phyloP scores from a whole-genome alignment of 257 asterid genomes.

The Avicennia marina region DNA sequence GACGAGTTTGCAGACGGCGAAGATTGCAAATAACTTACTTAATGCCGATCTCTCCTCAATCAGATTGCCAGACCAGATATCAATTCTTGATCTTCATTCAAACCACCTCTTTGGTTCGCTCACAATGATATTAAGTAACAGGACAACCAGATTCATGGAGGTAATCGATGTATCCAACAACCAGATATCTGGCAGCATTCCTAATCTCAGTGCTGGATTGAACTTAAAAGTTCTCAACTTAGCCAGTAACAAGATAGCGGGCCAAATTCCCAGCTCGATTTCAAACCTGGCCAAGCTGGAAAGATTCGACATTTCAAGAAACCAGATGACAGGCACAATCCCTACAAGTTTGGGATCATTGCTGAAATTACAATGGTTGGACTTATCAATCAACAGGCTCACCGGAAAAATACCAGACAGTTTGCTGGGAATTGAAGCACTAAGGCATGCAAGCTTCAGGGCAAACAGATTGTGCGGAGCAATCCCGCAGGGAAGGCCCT shows the following conservation, averaged over 20 bases:
- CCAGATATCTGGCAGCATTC: constrained; percentile 61
- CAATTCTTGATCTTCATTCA: constrained; percentile 59
- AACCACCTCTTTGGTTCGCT: constrained; percentile 71
- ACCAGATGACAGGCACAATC: constrained; percentile 66
- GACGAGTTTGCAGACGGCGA: constrained; percentile 47
- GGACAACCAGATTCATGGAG: constrained; percentile 57
- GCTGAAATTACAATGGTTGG: constrained; percentile 71
- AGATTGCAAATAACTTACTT: constrained; percentile 61
- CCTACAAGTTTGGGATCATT: constrained; percentile 58
- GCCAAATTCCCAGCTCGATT: constrained; percentile 66
- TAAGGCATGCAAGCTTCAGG: constrained; percentile 72
- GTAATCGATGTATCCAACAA: constrained; percentile 60
- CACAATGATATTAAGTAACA: constrained; percentile 37
- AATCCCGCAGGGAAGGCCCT: constrained; percentile 88
- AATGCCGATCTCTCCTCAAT: constrained; percentile 52
- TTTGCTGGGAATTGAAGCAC: constrained; percentile 44
- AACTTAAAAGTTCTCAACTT: constrained; percentile 55
- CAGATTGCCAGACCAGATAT: constrained; percentile 55
- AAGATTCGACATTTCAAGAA: constrained; percentile 67
- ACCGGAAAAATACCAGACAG: constrained; percentile 63
- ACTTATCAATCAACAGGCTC: constrained; percentile 58
- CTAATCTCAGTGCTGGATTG: constrained; percentile 40
- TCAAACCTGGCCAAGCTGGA: constrained; percentile 54
- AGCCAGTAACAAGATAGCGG: constrained; percentile 64
- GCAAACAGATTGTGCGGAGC: constrained; percentile 74